Percentiles rank a stretch among this genome's conserved stretches.
These are phyloP conservation scores for Teunomyces kruisii DNA, from an alignment of 805 yeast species.

Conservation along the genomic window DNA sequence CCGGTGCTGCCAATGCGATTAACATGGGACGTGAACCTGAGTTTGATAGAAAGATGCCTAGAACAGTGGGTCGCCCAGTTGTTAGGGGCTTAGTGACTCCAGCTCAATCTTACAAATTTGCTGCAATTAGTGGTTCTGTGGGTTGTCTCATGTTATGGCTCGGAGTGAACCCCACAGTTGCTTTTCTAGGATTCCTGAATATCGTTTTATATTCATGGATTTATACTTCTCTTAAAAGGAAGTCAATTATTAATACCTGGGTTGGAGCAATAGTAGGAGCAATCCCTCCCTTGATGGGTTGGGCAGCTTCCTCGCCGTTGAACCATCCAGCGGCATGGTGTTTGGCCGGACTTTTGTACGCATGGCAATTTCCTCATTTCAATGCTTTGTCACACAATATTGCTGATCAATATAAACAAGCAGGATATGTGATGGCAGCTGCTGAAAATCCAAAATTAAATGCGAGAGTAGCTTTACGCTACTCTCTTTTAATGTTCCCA, in stretches of 20 bases:
- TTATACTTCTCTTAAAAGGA: constrained; percentile 87
- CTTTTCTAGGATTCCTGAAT: constrained; percentile 75
- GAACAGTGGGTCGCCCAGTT: constrained; percentile 88
- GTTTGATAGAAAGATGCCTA: constrained; percentile 80
- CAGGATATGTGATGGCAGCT: constrained; percentile 98
- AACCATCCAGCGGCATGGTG: constrained; percentile 94
- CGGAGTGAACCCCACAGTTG: constrained; percentile 88
- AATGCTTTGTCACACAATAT: constrained; percentile 87
- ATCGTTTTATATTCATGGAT: constrained; percentile 84
- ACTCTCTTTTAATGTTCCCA: constrained; percentile 92
- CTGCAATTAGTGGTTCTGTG: constrained; percentile 65
- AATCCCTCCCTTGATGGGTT: constrained; percentile 97
- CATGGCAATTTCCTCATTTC: constrained; percentile 99
- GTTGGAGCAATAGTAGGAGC: constrained; percentile 99
- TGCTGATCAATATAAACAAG: constrained; percentile 81
- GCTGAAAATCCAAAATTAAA: constrained; percentile 88
- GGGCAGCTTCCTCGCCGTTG: constrained; percentile 84
- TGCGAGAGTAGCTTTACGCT: constrained; percentile 90
- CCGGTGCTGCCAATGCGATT: constrained; percentile 94
- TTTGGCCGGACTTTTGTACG: constrained; percentile 81
- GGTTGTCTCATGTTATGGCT: constrained; percentile 68
- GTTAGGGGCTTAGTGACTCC: constrained; percentile 80
- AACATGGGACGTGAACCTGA: constrained; percentile 96
- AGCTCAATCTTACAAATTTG: constrained; percentile 75
- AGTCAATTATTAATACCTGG: constrained; percentile 90